Conservation (phyloP, 1,284 basidiomycete species). For the Ceratobasidium papillatum region DNA sequence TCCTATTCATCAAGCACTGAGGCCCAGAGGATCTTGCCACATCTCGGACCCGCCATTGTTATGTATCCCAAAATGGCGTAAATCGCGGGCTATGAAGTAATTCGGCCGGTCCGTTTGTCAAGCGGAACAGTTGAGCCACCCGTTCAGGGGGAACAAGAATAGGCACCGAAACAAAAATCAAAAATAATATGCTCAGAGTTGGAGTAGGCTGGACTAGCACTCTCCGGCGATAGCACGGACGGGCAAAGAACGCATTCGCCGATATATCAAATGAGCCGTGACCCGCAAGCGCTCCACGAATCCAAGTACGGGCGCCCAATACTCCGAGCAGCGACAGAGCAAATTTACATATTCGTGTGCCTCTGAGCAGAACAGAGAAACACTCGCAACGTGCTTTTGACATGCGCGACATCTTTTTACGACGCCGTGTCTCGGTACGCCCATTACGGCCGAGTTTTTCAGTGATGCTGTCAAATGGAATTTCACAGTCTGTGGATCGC, state of each 20-base stretch:
- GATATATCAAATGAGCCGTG: neutral
- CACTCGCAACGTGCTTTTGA: neutral
- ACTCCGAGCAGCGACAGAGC: neutral
- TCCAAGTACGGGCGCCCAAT: neutral
- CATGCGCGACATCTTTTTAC: neutral
- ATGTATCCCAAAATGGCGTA: neutral
- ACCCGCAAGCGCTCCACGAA: conserved; percentile 3
- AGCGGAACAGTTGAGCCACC: conserved; percentile 21
- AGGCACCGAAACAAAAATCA: neutral
- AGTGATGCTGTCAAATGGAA: neutral
- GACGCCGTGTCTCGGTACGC: neutral
- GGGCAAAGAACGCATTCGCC: conserved; percentile 2
- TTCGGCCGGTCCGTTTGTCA: conserved; percentile 28
- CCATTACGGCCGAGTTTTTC: neutral
- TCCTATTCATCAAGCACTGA: conserved; percentile 19
- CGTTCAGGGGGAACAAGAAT: conserved; percentile 23
- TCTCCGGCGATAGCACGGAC: conserved; percentile 1
- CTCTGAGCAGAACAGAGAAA: neutral
- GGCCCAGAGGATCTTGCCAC: neutral
- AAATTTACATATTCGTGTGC: neutral
- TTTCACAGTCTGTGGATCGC: neutral
- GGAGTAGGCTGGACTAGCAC: neutral
- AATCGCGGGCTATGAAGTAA: neutral
- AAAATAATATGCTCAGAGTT: neutral
- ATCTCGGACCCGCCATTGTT: neutral